These are phyloP conservation scores for Botryotinia convoluta DNA, from an alignment of 2,329 filamentous ascomycete genomes.

Conservation along the genomic window DNA sequence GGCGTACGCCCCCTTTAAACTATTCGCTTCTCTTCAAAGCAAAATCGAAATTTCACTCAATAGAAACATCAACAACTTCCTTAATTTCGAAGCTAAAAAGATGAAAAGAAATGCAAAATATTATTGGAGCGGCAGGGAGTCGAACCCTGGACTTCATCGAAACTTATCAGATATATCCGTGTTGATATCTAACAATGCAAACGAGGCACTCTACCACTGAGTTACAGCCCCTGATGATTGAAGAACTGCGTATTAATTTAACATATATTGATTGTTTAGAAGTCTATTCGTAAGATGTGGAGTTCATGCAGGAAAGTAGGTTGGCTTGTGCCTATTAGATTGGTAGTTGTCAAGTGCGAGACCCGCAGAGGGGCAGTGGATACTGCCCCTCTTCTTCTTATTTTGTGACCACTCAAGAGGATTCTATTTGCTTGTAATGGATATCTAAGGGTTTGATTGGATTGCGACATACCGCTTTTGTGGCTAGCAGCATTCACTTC, in stretches of 20 bases:
- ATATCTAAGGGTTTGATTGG: background rate
- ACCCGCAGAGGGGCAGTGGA: background rate
- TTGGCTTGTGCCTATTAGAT: background rate
- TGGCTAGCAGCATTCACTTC: background rate
- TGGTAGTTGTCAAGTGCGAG: background rate
- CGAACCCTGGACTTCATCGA: slow-evolving; percentile 17
- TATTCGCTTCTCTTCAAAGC: background rate
- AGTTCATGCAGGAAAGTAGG: background rate
- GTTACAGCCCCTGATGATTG: slow-evolving; percentile 1
- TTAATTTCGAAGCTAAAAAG: background rate
- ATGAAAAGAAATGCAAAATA: background rate
- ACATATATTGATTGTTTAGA: accelerated
- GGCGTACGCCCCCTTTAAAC: background rate
- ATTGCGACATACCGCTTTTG: background rate
- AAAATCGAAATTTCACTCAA: background rate
- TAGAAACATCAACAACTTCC: background rate
- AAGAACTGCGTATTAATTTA: accelerated
- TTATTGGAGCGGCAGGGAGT: slow-evolving; percentile 2
- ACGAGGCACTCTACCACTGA: slow-evolving; percentile 18
- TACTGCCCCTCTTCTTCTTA: background rate
- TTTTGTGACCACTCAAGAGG: background rate
- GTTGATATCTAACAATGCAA: background rate
- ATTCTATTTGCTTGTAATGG: background rate
- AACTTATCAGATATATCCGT: background rate
- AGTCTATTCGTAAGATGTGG: background rate